Evolutionary conservation across 2,329 filamentous ascomycete species (phyloP).

Genomic region (Zarea fungicola): DNA sequence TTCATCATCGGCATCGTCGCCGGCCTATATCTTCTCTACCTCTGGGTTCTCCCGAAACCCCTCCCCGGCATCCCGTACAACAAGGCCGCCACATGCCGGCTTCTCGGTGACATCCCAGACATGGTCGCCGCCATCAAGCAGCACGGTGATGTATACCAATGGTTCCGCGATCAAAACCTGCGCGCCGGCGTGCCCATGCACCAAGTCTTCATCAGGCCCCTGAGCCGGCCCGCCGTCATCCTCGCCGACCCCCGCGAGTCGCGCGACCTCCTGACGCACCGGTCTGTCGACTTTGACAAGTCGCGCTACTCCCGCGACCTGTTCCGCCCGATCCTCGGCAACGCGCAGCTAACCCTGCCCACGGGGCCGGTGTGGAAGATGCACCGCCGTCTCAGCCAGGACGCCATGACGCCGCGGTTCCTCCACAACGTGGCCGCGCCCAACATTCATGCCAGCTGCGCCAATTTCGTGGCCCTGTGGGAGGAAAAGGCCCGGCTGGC

Average conservation of each 20-base stretch:
- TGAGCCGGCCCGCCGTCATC: slow-evolving; percentile 37
- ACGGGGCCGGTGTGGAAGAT: slow-evolving; percentile 28
- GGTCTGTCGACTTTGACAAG: slow-evolving; percentile 40
- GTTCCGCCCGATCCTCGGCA: not conserved
- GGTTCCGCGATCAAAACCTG: not conserved
- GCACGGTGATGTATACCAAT: not conserved
- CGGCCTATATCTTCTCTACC: not conserved
- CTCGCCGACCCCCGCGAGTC: slow-evolving; percentile 35
- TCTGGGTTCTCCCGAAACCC: not conserved
- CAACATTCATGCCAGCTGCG: slow-evolving; percentile 27
- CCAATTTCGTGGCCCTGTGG: slow-evolving; percentile 28
- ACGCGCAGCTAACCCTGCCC: slow-evolving; percentile 15
- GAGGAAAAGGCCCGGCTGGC: slow-evolving; percentile 25
- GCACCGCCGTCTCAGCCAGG: slow-evolving; percentile 30
- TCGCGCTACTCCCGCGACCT: slow-evolving; percentile 27
- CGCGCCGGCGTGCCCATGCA: slow-evolving; percentile 26
- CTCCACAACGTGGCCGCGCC: slow-evolving; percentile 29
- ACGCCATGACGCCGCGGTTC: slow-evolving; percentile 34
- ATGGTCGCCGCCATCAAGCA: not conserved
- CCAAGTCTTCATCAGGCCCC: slow-evolving; percentile 42
- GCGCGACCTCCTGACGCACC: slow-evolving; percentile 40
- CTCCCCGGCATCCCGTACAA: slow-evolving; percentile 1
- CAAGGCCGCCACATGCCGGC: not conserved
- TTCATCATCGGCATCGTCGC: too few relatives aligned
- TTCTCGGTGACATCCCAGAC: not conserved